A percentile compares a stretch with the other conserved stretches of the same genome.
These are phyloP conservation scores for Schizonepeta tenuifolia DNA, from an alignment of 257 asterid genomes.

Conservation along the genomic window DNA sequence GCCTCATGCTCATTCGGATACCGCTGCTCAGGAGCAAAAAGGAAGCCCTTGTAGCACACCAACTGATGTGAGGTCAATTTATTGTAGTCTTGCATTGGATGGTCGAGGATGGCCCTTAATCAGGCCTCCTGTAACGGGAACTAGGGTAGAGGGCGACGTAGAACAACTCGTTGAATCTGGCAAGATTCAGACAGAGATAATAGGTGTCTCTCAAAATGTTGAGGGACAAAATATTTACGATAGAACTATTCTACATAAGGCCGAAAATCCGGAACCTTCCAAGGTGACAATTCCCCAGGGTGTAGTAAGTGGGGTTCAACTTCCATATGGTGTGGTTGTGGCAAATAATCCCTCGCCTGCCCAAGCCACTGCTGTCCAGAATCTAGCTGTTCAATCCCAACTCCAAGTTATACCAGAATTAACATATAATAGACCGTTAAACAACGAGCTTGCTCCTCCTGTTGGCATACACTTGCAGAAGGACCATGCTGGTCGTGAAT, in stretches of 20 bases:
- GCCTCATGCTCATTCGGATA: conserved; percentile 96
- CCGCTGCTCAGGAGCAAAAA: conserved; percentile 62
- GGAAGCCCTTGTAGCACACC: conserved; percentile 52
- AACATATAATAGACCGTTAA: conserved; percentile 41
- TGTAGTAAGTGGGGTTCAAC: conserved; percentile 50
- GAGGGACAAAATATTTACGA: conserved; percentile 52
- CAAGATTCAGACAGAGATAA: conserved; percentile 42
- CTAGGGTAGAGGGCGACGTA: conserved; percentile 38
- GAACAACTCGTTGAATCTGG: conserved; percentile 50
- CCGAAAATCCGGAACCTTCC: conserved; percentile 56
- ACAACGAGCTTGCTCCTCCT: conserved; percentile 43
- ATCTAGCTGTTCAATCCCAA: conserved; percentile 52
- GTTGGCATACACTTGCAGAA: conserved; percentile 45
- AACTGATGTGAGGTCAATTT: conserved; percentile 51
- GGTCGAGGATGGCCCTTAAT: conserved; percentile 58
- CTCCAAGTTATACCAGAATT: conserved; percentile 59
- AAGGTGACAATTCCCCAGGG: conserved; percentile 52
- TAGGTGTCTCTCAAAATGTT: conserved; percentile 44
- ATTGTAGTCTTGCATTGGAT: conserved; percentile 68
- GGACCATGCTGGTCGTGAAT: conserved; percentile 46
- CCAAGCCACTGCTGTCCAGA: conserved; percentile 52
- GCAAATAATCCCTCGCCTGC: conserved; percentile 47
- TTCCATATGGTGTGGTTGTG: conserved; percentile 53
- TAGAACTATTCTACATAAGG: conserved; percentile 41
- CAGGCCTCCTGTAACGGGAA: conserved; percentile 46